Conservation (phyloP, 305 asterid species). For the Caryopteris hybrid region DNA sequence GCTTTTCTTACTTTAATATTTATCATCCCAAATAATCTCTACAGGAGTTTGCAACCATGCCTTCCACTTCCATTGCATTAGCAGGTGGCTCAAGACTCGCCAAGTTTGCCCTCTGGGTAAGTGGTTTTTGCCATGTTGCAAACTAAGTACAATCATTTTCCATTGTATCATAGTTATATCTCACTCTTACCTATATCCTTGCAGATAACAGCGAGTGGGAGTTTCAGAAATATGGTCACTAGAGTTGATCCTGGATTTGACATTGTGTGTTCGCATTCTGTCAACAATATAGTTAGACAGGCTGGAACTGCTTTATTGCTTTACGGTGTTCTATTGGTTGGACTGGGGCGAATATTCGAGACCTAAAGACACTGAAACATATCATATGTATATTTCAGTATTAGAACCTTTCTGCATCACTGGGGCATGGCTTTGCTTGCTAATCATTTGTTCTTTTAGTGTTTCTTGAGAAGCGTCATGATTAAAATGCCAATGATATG, state of each 20-base stretch:
- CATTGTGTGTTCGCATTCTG: neutral
- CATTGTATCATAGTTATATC: neutral
- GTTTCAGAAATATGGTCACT: conserved; percentile 90
- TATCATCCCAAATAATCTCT: neutral
- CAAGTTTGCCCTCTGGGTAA: conserved; percentile 95
- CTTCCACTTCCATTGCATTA: conserved; percentile 92
- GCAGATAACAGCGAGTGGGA: conserved; percentile 97
- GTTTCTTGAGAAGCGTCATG: neutral
- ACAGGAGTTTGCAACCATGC: conserved; percentile 78
- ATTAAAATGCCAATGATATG: neutral
- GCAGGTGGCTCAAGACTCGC: conserved; percentile 97
- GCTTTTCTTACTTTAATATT: neutral
- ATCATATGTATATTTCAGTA: conserved; percentile 1
- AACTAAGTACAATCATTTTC: neutral
- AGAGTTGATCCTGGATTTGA: conserved; percentile 11
- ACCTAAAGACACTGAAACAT: neutral
- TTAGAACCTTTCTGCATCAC: neutral
- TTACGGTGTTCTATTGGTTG: neutral
- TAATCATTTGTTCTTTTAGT: neutral
- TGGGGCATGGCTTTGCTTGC: neutral
- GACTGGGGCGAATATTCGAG: conserved; percentile 8
- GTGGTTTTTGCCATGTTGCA: neutral
- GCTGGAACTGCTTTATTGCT: neutral
- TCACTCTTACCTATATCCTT: neutral
- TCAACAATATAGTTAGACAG: neutral